Evolutionary conservation across 1,284 basidiomycete genomes (phyloP).

Genomic region (Cutaneotrichosporon sp.): DNA sequence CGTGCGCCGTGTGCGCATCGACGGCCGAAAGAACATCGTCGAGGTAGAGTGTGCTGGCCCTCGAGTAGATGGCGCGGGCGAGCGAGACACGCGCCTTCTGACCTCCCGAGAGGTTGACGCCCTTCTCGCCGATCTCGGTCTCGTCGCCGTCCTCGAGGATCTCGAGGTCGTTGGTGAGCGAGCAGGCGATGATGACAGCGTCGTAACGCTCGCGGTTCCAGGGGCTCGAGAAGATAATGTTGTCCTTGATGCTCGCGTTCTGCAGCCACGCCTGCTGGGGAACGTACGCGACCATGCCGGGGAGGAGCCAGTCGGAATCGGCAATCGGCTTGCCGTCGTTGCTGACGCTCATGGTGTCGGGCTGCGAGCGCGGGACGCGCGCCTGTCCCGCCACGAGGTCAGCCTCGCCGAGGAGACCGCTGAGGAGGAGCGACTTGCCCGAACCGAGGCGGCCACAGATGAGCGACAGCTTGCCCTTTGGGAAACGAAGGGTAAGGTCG

Average conservation of each 20-base stretch:
- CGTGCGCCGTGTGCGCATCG: constrained; percentile 81
- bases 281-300: constrained; percentile 77
- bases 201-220: constrained; percentile 76
- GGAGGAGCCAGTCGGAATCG: constrained; percentile 71
- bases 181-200: constrained; percentile 73
- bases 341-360: constrained; percentile 70
- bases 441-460: constrained; percentile 70
- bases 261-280: constrained; percentile 76
- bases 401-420: constrained; percentile 85
- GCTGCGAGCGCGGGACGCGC: constrained; percentile 76
- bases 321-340: constrained; percentile 26
- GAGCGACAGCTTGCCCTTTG: constrained; percentile 71
- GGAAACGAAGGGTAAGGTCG: constrained; percentile 79
- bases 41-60: constrained; percentile 78
- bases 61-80: constrained; percentile 90
- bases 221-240: constrained; percentile 86
- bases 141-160: constrained; percentile 94
- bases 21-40: constrained; percentile 70
- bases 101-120: constrained; percentile 84
- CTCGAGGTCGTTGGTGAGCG: constrained; percentile 75
- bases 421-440: constrained; percentile 77
- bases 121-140: constrained; percentile 61
- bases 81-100: constrained; percentile 90
- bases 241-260: constrained; percentile 91
- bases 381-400: constrained; percentile 72